phyloP scores from a whole-genome alignment of 1,284 basidiomycete genomes.

The Ceratobasidium sp. region DNA sequence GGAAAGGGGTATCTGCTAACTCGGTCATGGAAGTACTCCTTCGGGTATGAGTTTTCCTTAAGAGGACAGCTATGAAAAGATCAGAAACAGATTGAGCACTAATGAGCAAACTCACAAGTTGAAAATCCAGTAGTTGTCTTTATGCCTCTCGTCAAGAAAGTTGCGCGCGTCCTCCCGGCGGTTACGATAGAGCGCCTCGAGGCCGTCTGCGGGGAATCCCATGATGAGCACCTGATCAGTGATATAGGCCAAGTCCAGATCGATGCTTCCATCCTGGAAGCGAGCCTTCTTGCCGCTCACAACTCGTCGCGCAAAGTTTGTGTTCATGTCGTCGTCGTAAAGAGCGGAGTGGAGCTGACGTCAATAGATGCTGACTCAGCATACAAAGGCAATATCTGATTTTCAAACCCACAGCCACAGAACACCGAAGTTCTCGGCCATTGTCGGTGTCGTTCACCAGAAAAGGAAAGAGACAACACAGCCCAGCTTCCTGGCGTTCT shows the following conservation, averaged over 20 bases:
- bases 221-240: conserved; percentile 83
- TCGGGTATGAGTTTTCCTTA: conserved; percentile 75
- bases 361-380: conserved; percentile 19
- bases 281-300: conserved; percentile 73
- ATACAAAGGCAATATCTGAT: neutral
- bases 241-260: conserved; percentile 86
- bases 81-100: neutral
- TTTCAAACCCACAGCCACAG: too few species aligned
- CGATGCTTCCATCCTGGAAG: conserved; percentile 73
- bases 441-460: too few species aligned
- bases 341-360: conserved; percentile 6
- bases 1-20: conserved; percentile 90
- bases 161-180: conserved; percentile 77
- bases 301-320: conserved; percentile 55
- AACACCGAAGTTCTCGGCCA: too few species aligned
- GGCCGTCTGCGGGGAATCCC: conserved; percentile 86
- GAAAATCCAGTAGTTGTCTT: conserved; percentile 84
- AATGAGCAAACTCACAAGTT: conserved; percentile 65
- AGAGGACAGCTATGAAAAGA: conserved; percentile 64
- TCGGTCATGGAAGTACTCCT: conserved; percentile 69
- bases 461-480: too few species aligned
- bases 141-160: conserved; percentile 80
- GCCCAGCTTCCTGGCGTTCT: too few species aligned
- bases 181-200: conserved; percentile 86
- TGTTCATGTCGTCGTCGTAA: conserved; percentile 31